Evolutionary conservation across 106 monocot species (phyloP), one percentile per base, ranked within the genome.

Genomic region (Ottelia alismoides): DNA sequence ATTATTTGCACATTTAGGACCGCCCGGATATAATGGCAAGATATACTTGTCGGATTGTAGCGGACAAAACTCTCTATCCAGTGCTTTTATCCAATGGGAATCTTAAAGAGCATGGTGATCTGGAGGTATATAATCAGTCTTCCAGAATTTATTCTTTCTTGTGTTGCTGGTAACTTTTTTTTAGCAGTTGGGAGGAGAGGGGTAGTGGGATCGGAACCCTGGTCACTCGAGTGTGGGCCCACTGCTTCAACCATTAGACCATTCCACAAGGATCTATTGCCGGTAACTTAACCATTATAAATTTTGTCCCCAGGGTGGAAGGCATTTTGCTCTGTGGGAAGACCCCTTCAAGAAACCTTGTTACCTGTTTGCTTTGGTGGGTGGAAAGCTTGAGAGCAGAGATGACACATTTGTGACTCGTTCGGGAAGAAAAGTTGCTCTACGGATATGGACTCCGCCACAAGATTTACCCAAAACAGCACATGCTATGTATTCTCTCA

Each of bases 401-500:
- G 82, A 98, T 22, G 98, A 90, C 35, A 76, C 70, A 45, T 90
- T 90, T 68, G 63, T 82, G 21, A 98, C 98, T 44, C 40, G 63
- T 30, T 90, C 98, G 51, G 98, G 90, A 11, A 65, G 77, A 19
- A 77, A 79, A 21, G 90, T 98, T 56, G 27, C 68, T 22, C 70
- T 98, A 60, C 82, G 72, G 55, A 90, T 98, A 54, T 98, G 85
- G 85, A 98, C 98, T 3, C 98, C 90, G 27, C 58, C 79, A 17
- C 77, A 86, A 32, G 98, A 98, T 75, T 64, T 98, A 53, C 79
- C 89, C 22, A 98, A 98, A 56, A 98, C 98, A 25, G 76, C 69
- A n/a, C 98, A 98, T 77, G 98, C 98, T 17, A 98, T 98, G 98
- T 98, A 86, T 72, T 77, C 98, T 70, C 85, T 98, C 27, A 98